These are phyloP conservation scores for Ilyonectria sp. DNA, from an alignment of 2,329 filamentous ascomycete genomes.

Conservation along the genomic window DNA sequence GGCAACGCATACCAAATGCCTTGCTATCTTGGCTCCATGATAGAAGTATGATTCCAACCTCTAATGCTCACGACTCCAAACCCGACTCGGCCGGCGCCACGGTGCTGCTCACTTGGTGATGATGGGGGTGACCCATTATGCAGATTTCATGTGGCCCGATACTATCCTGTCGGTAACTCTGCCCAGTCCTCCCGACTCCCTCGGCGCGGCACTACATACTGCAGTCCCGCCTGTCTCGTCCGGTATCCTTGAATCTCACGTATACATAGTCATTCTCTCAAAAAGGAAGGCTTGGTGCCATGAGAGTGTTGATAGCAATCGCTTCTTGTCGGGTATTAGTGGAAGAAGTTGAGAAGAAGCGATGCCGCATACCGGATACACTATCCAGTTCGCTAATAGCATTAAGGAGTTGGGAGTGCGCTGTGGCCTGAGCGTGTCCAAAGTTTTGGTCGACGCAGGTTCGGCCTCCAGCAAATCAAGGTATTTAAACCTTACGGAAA, in stretches of 20 bases:
- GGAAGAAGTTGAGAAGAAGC: no score
- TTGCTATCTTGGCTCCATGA: neutral
- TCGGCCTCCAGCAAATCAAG: slow-evolving; percentile 24
- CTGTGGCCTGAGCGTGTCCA: no score
- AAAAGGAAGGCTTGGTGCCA: no score
- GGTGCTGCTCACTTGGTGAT: slow-evolving; percentile 30
- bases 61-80: slow-evolving; percentile 12
- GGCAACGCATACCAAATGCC: slow-evolving; percentile 21
- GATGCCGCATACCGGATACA: no score
- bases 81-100: slow-evolving; percentile 9
- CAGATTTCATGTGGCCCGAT: slow-evolving; percentile 26
- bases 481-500: slow-evolving; percentile 70
- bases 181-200: slow-evolving; percentile 20
- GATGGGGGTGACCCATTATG: slow-evolving; percentile 14
- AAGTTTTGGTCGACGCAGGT: slow-evolving; percentile 13
- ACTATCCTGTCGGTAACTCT: slow-evolving; percentile 22
- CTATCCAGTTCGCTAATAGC: no score
- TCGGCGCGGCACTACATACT: no score
- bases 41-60: slow-evolving; percentile 21
- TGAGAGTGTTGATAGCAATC: no score
- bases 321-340: no score
- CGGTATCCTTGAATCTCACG: no score
- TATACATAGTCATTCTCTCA: no score
- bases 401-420: no score
- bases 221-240: no score